These are phyloP conservation scores for Naganishia kalamii DNA, from an alignment of 768 basidiomycete genomes.

Conservation along the genomic window DNA sequence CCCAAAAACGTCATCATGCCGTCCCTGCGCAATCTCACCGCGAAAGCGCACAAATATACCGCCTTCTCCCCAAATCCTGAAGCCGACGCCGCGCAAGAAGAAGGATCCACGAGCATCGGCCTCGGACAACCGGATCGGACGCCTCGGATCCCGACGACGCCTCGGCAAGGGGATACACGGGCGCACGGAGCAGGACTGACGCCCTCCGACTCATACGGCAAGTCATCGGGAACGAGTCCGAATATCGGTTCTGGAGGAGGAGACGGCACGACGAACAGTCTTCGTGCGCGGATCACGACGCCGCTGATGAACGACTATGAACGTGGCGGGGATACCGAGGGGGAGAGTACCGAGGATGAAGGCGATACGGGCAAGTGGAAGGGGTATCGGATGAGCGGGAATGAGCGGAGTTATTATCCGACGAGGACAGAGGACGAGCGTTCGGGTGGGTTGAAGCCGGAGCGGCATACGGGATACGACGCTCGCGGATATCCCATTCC, in stretches of 20 bases:
- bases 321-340: constrained; percentile 16
- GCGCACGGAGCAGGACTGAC: not conserved
- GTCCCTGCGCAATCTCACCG: constrained; percentile 10
- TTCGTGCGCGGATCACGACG: constrained; percentile 8
- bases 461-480: constrained; percentile 16
- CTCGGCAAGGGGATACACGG: not conserved
- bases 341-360: constrained; percentile 24
- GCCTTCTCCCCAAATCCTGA: constrained; percentile 8
- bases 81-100: not conserved
- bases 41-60: constrained; percentile 8
- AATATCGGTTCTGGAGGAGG: not conserved
- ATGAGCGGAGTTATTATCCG: constrained; percentile 24
- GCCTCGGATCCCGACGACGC: not conserved
- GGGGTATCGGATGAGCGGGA: constrained; percentile 11
- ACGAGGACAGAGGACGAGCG: constrained; percentile 4
- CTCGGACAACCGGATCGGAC: constrained; percentile 4
- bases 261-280: not conserved
- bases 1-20: not conserved
- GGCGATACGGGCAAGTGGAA: constrained; percentile 21
- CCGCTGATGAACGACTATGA: constrained; percentile 12
- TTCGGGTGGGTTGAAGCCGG: not conserved
- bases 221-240: constrained; percentile 1
- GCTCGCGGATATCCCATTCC: constrained; percentile 20
- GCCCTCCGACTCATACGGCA: constrained; percentile 2
- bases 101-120: not conserved